Conservation (phyloP, 1,139 yeast genomes). For the Geotrichum klebahnii region DNA sequence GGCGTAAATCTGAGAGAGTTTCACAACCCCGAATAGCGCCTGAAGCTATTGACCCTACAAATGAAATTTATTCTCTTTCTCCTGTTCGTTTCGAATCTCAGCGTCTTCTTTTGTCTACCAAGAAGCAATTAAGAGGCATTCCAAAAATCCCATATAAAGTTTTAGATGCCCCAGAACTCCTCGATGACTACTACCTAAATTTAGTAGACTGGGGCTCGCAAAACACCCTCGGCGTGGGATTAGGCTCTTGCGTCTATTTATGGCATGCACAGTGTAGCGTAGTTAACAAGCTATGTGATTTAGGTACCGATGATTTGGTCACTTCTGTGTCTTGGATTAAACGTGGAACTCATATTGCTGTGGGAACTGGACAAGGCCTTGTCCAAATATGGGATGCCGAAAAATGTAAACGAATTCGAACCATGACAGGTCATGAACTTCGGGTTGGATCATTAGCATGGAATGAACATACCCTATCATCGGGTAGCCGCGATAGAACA, state of each 20-base stretch:
- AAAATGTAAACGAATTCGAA: slow-evolving; percentile 74
- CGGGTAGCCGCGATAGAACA: slow-evolving; percentile 82
- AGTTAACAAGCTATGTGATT: slow-evolving; percentile 74
- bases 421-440: slow-evolving; percentile 86
- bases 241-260: slow-evolving; percentile 80
- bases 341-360: slow-evolving; percentile 83
- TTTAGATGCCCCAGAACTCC: slow-evolving; percentile 91
- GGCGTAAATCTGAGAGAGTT: not conserved
- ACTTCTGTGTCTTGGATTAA: slow-evolving; percentile 86
- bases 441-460: slow-evolving; percentile 87
- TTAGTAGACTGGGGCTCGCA: slow-evolving; percentile 94
- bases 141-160: slow-evolving; percentile 88
- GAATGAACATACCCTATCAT: slow-evolving; percentile 84
- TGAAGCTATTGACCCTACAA: slow-evolving; percentile 49
- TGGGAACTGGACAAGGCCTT: slow-evolving; percentile 80
- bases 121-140: slow-evolving; percentile 70
- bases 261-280: slow-evolving; percentile 89
- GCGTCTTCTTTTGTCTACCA: slow-evolving; percentile 70
- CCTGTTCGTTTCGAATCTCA: slow-evolving; percentile 91
- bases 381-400: slow-evolving; percentile 96
- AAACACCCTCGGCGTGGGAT: slow-evolving; percentile 83
- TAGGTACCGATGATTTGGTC: slow-evolving; percentile 59
- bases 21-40: slow-evolving; percentile 5
- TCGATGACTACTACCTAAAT: slow-evolving; percentile 89
- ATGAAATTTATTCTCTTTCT: slow-evolving; percentile 72